phyloP scores from a whole-genome alignment of 495 filamentous ascomycete genomes.

The Tricharina praecox region DNA sequence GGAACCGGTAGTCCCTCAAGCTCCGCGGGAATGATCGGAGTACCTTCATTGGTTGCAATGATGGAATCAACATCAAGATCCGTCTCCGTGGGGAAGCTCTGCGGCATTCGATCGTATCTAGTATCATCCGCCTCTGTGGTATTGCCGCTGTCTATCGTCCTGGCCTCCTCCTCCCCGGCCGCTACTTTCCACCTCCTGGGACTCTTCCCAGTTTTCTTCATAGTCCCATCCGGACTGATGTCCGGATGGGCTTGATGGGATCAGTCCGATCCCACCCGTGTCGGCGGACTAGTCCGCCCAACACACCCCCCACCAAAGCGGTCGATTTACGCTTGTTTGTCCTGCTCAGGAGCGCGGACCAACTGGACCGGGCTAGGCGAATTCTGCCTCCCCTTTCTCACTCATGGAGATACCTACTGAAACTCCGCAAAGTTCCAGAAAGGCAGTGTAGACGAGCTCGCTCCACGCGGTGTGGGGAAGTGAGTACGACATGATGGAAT shows the following conservation, averaged over 20 bases:
- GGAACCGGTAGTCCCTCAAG: constrained; percentile 15
- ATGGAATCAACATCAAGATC: constrained; percentile 23
- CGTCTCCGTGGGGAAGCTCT: constrained; percentile 17
- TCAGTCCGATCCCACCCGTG: too few species aligned
- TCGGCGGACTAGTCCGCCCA: too few species aligned
- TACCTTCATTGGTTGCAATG: constrained; percentile 17
- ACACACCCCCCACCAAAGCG: too few species aligned
- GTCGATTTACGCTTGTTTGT: too few species aligned
- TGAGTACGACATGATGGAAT: constrained; percentile 24
- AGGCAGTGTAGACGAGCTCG: constrained; percentile 20
- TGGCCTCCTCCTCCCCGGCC: constrained; percentile 9
- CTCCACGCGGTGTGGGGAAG: constrained; percentile 25
- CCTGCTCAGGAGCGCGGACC: too few species aligned
- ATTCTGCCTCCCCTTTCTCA: too few species aligned
- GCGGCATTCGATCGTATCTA: constrained; percentile 12
- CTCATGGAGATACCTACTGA: constrained; percentile 23
- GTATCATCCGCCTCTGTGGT: constrained; percentile 7
- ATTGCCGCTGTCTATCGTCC: constrained; percentile 1
- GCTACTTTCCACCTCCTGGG: background rate
- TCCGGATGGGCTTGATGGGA: too few species aligned
- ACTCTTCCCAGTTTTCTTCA: too few species aligned
- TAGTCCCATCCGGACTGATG: constrained; percentile 7
- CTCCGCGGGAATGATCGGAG: constrained; percentile 9
- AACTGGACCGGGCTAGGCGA: too few species aligned
- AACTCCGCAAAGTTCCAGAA: constrained; percentile 20